Evolutionary conservation across 2,329 filamentous ascomycete species (phyloP).

Genomic region (Celoporthe dispersa): DNA sequence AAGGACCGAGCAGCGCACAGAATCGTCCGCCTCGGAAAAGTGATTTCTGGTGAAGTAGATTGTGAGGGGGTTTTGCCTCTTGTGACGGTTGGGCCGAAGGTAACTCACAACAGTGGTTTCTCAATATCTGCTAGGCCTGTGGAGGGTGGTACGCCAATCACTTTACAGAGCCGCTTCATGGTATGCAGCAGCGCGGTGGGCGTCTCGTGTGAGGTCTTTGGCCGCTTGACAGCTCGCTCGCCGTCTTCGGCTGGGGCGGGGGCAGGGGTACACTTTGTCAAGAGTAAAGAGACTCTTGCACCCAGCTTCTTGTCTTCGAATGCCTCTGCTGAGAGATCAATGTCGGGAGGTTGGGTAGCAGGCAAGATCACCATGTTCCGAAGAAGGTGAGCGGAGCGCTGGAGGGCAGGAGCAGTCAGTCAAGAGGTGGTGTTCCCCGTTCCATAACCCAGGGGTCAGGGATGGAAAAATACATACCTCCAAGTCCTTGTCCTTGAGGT

Average conservation of each 20-base stretch:
- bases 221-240: conserved; percentile 18
- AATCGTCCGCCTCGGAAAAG: conserved; percentile 33
- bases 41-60: conserved; percentile 14
- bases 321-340: conserved; percentile 8
- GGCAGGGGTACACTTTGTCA: conserved; percentile 11
- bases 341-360: conserved; percentile 8
- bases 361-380: conserved; percentile 14
- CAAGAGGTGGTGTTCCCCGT: background rate
- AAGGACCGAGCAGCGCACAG: conserved; percentile 34
- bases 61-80: conserved; percentile 6
- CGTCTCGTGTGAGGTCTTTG: conserved; percentile 13
- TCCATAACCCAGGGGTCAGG: background rate
- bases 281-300: conserved; percentile 11
- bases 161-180: conserved; percentile 15
- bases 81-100: too few relatives aligned
- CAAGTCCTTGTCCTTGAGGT: conserved; percentile 3
- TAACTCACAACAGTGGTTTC: conserved; percentile 23
- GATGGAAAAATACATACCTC: conserved; percentile 13
- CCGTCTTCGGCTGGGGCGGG: background rate
- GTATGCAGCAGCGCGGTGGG: conserved; percentile 3
- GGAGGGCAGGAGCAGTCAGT: background rate
- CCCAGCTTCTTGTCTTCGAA: conserved; percentile 24
- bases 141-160: conserved; percentile 10
- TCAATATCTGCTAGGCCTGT: conserved; percentile 18
- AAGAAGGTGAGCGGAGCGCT: conserved; percentile 24